Base-by-base conservation (phyloP, 805 yeast genomes). In the Cyberlindnera maclurae region DNA sequence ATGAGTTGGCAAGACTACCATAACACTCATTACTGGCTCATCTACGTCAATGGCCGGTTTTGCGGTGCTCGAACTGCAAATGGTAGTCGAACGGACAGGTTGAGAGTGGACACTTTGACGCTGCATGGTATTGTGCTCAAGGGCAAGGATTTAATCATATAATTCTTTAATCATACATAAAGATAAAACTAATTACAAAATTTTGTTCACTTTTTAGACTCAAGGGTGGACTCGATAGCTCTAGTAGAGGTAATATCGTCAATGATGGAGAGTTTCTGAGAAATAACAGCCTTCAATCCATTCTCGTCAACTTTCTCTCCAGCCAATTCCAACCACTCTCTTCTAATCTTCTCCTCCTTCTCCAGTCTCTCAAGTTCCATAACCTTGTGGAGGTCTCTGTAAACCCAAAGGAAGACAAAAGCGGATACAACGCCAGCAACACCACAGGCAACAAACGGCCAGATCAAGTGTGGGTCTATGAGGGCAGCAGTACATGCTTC, bases 401-500 rank as follows among this genome's bases (percentile, higher is more conserved):
- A 51, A 12, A 32, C 10, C 45, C 44, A 51, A 29, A 47, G 79
- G 76, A 83, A 83, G 22, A 65, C 29, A 40, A 68, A 43, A 16
- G 89, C 90, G 26, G 77, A 73, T 41, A 75, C 47, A 49, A 75
- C 63, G 48, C 83, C 71, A 5, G 82, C 69, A 34, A 70, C 58
- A 13, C 78, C 79, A 45, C 81, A 67, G 36, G 82, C 84, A 36
- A 74, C 67, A 60, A 75, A 83, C 52, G 75, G 71, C 84, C 86
- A 79, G 33, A 75, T 71, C 52, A 77, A 69, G 63, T 82, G 73
- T 33, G 90, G 90, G 61, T 83, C 77, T 40, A 62, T 69, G 9
- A 85, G 68, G 10, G 80, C 75, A 20, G 86, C 71, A 13, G 85
- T 75, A 38, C 81, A 64, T 11, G 87, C 85, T 59, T 79, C 77